A percentile compares a stretch with the other conserved stretches of the same genome.
Conservation (phyloP, 331 rosid species). For the Phaseolus coccineus region DNA sequence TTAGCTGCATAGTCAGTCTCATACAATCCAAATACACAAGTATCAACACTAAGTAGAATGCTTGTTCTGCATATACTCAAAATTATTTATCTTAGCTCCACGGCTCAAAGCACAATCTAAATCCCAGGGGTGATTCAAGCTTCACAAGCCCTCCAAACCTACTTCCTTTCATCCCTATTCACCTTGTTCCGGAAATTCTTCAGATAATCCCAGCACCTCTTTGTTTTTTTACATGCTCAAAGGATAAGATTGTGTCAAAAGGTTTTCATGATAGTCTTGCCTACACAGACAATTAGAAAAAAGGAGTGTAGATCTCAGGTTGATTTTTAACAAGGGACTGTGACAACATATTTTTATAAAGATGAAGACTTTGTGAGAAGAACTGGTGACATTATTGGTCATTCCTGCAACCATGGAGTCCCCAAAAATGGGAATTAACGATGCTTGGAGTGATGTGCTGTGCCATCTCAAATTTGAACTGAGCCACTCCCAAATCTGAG, state of each 20-base stretch:
- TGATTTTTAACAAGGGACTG: neutral
- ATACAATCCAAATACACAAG: slow-evolving; percentile 2
- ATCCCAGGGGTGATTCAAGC: neutral
- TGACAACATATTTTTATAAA: neutral
- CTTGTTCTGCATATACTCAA: slow-evolving; percentile 13
- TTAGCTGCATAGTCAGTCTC: slow-evolving; percentile 4
- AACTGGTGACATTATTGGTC: neutral
- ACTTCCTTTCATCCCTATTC: slow-evolving; percentile 26
- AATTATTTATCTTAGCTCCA: slow-evolving; percentile 10
- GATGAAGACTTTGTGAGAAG: neutral
- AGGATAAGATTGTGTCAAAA: neutral
- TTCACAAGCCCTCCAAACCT: slow-evolving; percentile 9
- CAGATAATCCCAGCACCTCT: neutral
- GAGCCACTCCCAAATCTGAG: neutral
- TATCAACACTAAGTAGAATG: neutral
- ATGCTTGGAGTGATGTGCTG: neutral
- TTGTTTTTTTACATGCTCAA: neutral
- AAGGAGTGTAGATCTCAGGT: neutral
- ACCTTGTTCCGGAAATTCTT: neutral
- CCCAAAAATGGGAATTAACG: neutral
- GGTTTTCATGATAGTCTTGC: neutral
- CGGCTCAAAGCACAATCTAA: neutral
- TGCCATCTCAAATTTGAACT: neutral
- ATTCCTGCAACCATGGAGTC: neutral
- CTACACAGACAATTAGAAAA: neutral